Conservation (phyloP, 1,139 yeast genomes). For the Chernovozyma sophiae-reginae region DNA sequence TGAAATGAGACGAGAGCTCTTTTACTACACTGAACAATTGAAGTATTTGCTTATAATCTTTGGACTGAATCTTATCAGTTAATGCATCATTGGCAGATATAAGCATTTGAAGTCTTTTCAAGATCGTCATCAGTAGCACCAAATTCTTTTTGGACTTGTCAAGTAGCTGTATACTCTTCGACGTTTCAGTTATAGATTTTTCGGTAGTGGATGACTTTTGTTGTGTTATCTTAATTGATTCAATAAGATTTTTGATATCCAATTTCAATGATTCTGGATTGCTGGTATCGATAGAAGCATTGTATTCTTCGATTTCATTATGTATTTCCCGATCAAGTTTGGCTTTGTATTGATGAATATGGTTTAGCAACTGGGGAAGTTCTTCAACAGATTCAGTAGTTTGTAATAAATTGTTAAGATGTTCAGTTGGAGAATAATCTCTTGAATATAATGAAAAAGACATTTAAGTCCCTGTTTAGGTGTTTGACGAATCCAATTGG, state of each 20-base stretch:
- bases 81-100: constrained; percentile 73
- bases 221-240: constrained; percentile 25
- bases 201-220: constrained; percentile 46
- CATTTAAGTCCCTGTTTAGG: constrained; percentile 1
- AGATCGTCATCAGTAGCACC: constrained; percentile 77
- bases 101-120: constrained; percentile 84
- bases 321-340: constrained; percentile 41
- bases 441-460: constrained; percentile 13
- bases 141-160: constrained; percentile 82
- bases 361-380: constrained; percentile 41
- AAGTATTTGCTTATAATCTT: constrained; percentile 62
- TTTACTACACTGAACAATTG: constrained; percentile 72
- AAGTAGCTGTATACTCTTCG: constrained; percentile 69
- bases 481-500: too few species aligned
- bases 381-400: constrained; percentile 43
- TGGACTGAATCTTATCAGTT: constrained; percentile 37
- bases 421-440: constrained; percentile 29
- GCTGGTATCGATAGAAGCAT: constrained; percentile 12
- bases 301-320: constrained; percentile 25
- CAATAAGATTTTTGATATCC: constrained; percentile 47
- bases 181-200: constrained; percentile 60
- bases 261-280: not conserved
- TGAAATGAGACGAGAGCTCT: constrained; percentile 73
- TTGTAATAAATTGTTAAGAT: constrained; percentile 34
- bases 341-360: constrained; percentile 40